Evolutionary conservation across 2,329 filamentous ascomycete genomes (phyloP).

Genomic region (Penicillium thymicola): DNA sequence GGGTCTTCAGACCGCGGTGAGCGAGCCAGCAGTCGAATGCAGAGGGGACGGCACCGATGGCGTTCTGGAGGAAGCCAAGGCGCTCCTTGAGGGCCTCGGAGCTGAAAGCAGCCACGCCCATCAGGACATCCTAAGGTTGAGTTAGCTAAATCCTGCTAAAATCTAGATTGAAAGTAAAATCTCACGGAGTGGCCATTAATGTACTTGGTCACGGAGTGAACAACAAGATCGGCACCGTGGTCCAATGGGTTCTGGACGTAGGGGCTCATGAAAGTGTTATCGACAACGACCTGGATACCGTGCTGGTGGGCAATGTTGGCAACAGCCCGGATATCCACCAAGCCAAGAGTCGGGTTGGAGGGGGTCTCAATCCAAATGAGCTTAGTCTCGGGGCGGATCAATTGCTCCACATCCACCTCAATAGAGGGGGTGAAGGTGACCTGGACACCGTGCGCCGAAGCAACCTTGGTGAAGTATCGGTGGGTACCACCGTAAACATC

Average conservation of each 20-base stretch:
- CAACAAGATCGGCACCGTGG: constrained; percentile 92
- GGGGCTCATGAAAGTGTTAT: constrained; percentile 96
- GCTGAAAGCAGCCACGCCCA: constrained; percentile 97
- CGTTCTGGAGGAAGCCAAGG: constrained; percentile 91
- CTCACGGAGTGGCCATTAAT: constrained; percentile 83
- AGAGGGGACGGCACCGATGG: constrained; percentile 90
- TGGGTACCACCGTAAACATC: constrained; percentile 98
- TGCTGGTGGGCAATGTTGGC: constrained; percentile 78
- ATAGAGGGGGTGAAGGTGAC: constrained; percentile 94
- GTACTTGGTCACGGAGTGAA: constrained; percentile 97
- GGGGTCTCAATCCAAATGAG: constrained; percentile 97
- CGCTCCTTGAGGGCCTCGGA: constrained; percentile 71
- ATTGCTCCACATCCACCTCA: constrained; percentile 76
- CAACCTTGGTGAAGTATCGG: constrained; percentile 97
- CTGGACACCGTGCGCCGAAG: constrained; percentile 85
- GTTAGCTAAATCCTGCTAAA: constrained; percentile 5
- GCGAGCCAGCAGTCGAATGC: constrained; percentile 98
- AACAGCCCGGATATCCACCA: constrained; percentile 90
- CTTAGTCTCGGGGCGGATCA: constrained; percentile 87
- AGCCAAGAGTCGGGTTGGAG: constrained; percentile 86
- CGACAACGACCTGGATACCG: constrained; percentile 93
- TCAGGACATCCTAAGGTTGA: constrained; percentile 71
- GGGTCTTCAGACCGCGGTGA: constrained; percentile 92
- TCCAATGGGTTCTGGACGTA: constrained; percentile 96
- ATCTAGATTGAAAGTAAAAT: neutral